These are phyloP conservation scores for Erythrobasidium hasegawianum DNA, from an alignment of 1,284 basidiomycete genomes.

Conservation along the genomic window DNA sequence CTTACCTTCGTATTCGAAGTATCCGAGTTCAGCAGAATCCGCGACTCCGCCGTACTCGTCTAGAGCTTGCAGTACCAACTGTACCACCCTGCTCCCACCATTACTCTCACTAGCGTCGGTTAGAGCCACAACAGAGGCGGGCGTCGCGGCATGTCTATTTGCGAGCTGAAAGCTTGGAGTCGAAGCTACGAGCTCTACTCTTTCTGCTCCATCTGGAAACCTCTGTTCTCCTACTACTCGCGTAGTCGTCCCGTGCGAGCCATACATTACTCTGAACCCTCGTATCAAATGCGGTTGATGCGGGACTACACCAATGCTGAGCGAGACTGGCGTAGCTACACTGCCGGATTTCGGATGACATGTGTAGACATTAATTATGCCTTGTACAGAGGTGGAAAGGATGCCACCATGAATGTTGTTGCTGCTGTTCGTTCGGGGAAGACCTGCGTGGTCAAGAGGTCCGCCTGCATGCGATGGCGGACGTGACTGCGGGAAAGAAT, in stretches of 20 bases:
- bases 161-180: constrained; percentile 15
- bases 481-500: background rate
- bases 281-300: constrained; percentile 24
- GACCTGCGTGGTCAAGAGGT: background rate
- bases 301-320: constrained; percentile 25
- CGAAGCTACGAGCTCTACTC: constrained; percentile 32
- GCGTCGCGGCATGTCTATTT: background rate
- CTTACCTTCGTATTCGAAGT: constrained; percentile 32
- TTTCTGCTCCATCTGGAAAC: constrained; percentile 10
- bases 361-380: constrained; percentile 16
- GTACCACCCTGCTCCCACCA: constrained; percentile 3
- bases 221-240: constrained; percentile 28
- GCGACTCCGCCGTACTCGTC: constrained; percentile 21
- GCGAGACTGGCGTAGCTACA: constrained; percentile 16
- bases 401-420: background rate
- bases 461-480: no score
- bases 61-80: constrained; percentile 26
- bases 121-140: background rate
- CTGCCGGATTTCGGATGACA: constrained; percentile 18
- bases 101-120: background rate
- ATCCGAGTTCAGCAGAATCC: constrained; percentile 26
- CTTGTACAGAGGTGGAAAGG: constrained; percentile 19
- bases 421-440: background rate
- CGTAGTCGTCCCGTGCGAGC: constrained; percentile 25
- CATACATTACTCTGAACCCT: constrained; percentile 32